Evolutionary conservation across 2,329 filamentous ascomycete genomes (phyloP).

Genomic region (Stachybotrys echinatus): DNA sequence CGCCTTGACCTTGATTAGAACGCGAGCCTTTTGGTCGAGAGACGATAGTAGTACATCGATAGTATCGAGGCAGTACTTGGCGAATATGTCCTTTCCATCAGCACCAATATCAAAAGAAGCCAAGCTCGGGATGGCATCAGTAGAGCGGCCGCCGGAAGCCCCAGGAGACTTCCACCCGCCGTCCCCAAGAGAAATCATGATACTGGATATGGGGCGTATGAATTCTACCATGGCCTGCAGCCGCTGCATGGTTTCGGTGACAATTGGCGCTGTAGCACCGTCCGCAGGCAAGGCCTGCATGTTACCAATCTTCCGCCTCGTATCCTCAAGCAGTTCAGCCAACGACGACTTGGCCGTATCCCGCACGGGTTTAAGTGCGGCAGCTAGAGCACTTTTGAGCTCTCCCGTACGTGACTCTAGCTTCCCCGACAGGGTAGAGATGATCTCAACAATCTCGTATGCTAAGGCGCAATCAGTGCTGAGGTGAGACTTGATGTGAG

Average conservation of each 20-base stretch:
- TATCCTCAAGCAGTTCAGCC: constrained; percentile 77
- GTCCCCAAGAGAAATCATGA: constrained; percentile 88
- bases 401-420: constrained; percentile 81
- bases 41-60: constrained; percentile 74
- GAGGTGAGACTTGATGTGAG: constrained; percentile 80
- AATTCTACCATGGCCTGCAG: constrained; percentile 85
- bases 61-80: constrained; percentile 84
- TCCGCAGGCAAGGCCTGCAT: constrained; percentile 70
- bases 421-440: constrained; percentile 72
- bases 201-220: constrained; percentile 76
- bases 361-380: constrained; percentile 81
- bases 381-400: constrained; percentile 75
- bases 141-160: constrained; percentile 47
- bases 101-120: constrained; percentile 82
- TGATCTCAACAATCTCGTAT: constrained; percentile 90
- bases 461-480: constrained; percentile 90
- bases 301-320: constrained; percentile 60
- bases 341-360: constrained; percentile 89
- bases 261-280: constrained; percentile 71
- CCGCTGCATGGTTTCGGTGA: constrained; percentile 79
- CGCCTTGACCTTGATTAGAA: constrained; percentile 70
- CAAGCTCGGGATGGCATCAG: constrained; percentile 63
- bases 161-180: constrained; percentile 72
- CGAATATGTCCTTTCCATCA: constrained; percentile 82
- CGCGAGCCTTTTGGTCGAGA: constrained; percentile 68